These are phyloP conservation scores for Thielaviopsis ethacetica DNA, from an alignment of 2,329 filamentous ascomycete genomes.

Conservation along the genomic window DNA sequence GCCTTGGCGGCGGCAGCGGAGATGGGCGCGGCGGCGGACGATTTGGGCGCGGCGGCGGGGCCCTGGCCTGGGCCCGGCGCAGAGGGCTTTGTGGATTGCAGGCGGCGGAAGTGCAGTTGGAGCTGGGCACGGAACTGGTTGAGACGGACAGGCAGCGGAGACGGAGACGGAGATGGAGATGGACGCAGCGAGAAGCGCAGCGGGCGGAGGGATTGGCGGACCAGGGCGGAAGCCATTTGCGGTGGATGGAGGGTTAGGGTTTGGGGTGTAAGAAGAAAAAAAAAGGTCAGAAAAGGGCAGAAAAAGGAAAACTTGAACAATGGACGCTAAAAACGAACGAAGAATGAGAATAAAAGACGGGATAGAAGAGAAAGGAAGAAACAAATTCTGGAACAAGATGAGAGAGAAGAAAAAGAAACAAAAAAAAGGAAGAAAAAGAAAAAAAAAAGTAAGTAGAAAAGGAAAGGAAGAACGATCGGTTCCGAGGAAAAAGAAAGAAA, in stretches of 20 bases:
- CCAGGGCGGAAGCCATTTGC: not conserved
- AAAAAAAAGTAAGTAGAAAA: not conserved
- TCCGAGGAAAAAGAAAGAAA: not conserved
- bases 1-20: not conserved
- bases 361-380: not conserved
- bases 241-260: not conserved
- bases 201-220: not conserved
- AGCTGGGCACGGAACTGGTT: not conserved
- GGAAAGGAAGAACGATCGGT: not conserved
- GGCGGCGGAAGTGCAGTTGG: too few species aligned
- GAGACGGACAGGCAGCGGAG: not conserved
- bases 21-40: not conserved
- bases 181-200: not conserved
- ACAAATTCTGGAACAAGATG: not conserved
- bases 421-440: not conserved
- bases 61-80: too few species aligned
- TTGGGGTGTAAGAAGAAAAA: not conserved
- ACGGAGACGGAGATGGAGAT: not conserved
- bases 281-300: not conserved
- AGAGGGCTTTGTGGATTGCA: not conserved
- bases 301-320: not conserved
- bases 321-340: not conserved
- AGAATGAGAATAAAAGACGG: not conserved
- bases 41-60: not conserved
- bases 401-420: not conserved